Conservation (phyloP, 371 early-diverging fungal genomes). For the Fennellomyces sp. region DNA sequence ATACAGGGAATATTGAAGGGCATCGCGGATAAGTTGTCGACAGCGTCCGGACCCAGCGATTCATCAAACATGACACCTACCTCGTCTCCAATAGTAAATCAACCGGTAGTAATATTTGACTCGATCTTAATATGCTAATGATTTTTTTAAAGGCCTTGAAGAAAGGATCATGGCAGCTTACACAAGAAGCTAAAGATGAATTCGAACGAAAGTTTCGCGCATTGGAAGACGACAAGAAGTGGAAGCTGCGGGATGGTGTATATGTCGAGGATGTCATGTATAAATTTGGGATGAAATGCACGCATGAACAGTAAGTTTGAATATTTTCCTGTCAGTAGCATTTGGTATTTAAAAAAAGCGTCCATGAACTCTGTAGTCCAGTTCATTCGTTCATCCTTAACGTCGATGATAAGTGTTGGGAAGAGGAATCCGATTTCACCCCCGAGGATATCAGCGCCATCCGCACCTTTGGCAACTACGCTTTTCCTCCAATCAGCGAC, state of each 20-base stretch:
- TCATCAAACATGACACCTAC: too few species aligned
- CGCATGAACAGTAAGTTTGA: constrained; percentile 8
- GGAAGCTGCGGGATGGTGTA: background rate
- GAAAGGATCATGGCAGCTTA: background rate
- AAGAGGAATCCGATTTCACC: background rate
- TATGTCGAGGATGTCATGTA: constrained; percentile 5
- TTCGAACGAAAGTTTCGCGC: background rate
- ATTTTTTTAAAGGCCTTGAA: too few species aligned
- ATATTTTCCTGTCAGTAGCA: too few species aligned
- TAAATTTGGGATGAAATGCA: constrained; percentile 1
- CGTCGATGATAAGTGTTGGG: background rate
- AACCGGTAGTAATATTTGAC: too few species aligned
- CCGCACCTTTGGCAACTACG: background rate
- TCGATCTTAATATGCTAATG: too few species aligned
- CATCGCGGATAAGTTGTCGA: too few species aligned
- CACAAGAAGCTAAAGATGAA: background rate
- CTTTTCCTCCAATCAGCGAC: too few species aligned
- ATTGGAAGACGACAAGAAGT: background rate
- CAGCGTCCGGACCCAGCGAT: too few species aligned
- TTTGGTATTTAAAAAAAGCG: background rate
- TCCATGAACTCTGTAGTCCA: background rate
- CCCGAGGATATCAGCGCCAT: background rate
- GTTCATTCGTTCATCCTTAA: constrained; percentile 3
- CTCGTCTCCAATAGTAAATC: too few species aligned
- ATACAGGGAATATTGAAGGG: too few species aligned